phyloP scores from a whole-genome alignment of 805 yeast genomes.

The Ogataea paradorogensis region DNA sequence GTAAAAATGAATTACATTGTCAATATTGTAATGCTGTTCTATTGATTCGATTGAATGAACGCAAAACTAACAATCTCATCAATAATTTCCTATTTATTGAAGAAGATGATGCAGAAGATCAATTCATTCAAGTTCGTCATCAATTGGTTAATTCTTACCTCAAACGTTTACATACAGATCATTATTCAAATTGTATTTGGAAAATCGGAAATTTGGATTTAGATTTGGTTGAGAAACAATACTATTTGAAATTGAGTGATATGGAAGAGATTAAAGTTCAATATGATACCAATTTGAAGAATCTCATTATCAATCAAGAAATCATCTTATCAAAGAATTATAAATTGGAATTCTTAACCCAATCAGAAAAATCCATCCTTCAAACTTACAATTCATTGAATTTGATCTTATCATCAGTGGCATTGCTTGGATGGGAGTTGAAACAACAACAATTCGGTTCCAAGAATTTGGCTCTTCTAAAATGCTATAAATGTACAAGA shows the following conservation, averaged over 20 bases:
- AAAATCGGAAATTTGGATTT: conserved; percentile 15
- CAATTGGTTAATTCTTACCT: conserved; percentile 28
- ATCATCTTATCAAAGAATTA: conserved; percentile 16
- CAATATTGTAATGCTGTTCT: conserved; percentile 33
- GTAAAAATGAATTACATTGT: conserved; percentile 35
- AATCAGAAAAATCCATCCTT: conserved; percentile 16
- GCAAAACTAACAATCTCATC: conserved; percentile 11
- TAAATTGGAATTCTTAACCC: conserved; percentile 24
- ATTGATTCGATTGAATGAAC: conserved; percentile 26
- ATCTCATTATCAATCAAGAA: conserved; percentile 15
- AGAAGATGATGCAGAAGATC: conserved; percentile 25
- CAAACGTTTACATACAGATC: conserved; percentile 26
- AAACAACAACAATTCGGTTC: conserved; percentile 27
- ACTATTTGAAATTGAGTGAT: conserved; percentile 27
- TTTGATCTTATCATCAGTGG: conserved; percentile 17
- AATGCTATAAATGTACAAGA: conserved; percentile 36
- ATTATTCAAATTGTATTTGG: conserved; percentile 31
- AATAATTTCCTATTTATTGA: conserved; percentile 17
- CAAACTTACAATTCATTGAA: conserved; percentile 12
- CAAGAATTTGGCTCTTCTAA: conserved; percentile 28
- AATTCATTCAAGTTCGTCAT: conserved; percentile 13
- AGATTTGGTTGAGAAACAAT: conserved; percentile 22
- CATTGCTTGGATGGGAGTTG: conserved; percentile 38
- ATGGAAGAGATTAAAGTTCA: conserved; percentile 22
- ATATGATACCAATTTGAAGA: conserved; percentile 17